A percentile compares a stretch with the other conserved stretches of the same genome.
Conservation (phyloP, 2,329 filamentous ascomycete genomes). For the Aschersonia sp. region DNA sequence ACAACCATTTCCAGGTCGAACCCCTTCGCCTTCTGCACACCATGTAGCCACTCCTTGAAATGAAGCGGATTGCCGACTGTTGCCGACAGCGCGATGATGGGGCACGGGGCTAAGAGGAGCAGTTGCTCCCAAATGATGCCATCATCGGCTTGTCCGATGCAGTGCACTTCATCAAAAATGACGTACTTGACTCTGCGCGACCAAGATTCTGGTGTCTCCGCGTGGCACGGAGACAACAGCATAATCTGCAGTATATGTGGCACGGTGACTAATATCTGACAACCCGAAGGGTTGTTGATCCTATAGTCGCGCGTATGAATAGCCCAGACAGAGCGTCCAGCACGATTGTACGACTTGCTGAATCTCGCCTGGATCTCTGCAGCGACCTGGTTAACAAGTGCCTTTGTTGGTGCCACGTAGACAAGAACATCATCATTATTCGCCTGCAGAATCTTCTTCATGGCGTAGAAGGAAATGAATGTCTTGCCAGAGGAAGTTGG, state of each 20-base stretch:
- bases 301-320: slow-evolving; percentile 66
- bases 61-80: slow-evolving; percentile 64
- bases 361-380: slow-evolving; percentile 66
- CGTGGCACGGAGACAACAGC: slow-evolving; percentile 52
- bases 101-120: slow-evolving; percentile 58
- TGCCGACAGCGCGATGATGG: slow-evolving; percentile 66
- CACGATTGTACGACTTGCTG: slow-evolving; percentile 47
- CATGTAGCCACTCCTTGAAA: slow-evolving; percentile 54
- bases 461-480: slow-evolving; percentile 74
- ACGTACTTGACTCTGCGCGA: slow-evolving; percentile 55
- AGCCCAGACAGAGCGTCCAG: slow-evolving; percentile 58
- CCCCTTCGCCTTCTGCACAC: slow-evolving; percentile 48
- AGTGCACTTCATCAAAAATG: slow-evolving; percentile 75
- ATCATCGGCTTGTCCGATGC: slow-evolving; percentile 63
- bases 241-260: slow-evolving; percentile 70
- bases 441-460: slow-evolving; percentile 58
- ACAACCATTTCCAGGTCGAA: slow-evolving; percentile 53
- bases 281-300: slow-evolving; percentile 58
- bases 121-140: slow-evolving; percentile 70
- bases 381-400: slow-evolving; percentile 71
- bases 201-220: slow-evolving; percentile 41
- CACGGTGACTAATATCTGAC: slow-evolving; percentile 65
- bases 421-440: slow-evolving; percentile 59
- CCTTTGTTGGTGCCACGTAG: slow-evolving; percentile 71
- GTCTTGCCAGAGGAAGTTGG: slow-evolving; percentile 72